phyloP scores from a whole-genome alignment of 2,329 filamentous ascomycete genomes.

The Cladobotryum protrusum region DNA sequence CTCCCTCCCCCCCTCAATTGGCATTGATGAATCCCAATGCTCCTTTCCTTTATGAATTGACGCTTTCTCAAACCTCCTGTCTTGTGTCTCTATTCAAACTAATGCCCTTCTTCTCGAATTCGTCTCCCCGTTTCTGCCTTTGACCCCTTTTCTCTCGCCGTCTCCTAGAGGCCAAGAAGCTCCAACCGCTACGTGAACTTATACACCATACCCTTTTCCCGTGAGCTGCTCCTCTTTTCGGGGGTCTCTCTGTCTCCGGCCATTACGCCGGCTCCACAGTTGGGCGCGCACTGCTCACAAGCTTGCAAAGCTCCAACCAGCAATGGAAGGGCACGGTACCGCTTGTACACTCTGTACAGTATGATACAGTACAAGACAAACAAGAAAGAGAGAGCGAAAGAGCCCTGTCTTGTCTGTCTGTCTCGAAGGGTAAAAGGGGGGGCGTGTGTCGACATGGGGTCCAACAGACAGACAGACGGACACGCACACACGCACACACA shows the following conservation, averaged over 20 bases:
- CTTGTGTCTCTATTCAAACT: no score
- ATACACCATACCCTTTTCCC: no score
- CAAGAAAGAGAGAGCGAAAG: no score
- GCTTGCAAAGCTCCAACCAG: slow-evolving; percentile 13
- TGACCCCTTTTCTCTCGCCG: not conserved
- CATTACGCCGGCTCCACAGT: slow-evolving; percentile 14
- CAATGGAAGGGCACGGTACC: slow-evolving; percentile 1
- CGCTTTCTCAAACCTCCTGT: no score
- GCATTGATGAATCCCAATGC: no score
- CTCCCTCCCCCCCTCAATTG: no score
- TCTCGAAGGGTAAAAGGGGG: slow-evolving; percentile 13
- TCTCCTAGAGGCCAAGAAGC: not conserved
- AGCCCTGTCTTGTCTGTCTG: not conserved
- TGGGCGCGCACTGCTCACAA: slow-evolving; percentile 22
- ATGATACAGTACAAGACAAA: no score
- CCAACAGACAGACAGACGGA: no score
- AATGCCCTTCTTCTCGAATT: no score
- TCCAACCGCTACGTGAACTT: no score
- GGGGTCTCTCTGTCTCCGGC: not conserved
- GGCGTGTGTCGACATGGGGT: slow-evolving; percentile 20
- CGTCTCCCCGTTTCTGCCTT: not conserved
- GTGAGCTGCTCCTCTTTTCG: no score
- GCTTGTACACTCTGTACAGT: not conserved
- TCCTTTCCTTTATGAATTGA: no score
- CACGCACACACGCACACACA: not conserved